These are phyloP conservation scores for Tetraselmis chui DNA, from an alignment of 139 green algal species.

Conservation along the genomic window DNA sequence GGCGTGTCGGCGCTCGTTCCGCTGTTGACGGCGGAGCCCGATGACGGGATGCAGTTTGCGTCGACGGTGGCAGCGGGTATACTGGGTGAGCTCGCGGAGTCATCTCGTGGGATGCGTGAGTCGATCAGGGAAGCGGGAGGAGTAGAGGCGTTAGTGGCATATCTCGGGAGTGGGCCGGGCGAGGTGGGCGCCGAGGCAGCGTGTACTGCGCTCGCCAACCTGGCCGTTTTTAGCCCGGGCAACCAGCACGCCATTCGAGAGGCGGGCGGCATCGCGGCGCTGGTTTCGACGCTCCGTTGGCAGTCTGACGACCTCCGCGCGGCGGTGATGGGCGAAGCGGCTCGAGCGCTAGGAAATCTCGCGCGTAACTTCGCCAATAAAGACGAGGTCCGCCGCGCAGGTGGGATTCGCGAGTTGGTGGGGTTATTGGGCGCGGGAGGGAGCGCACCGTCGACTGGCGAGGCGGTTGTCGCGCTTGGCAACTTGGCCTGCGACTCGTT, in stretches of 20 bases:
- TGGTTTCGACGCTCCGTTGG: neutral
- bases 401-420: neutral
- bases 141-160: neutral
- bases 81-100: neutral
- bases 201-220: neutral
- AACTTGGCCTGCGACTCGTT: neutral
- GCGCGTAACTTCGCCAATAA: slow-evolving; percentile 1
- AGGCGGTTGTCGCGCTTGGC: slow-evolving; percentile 1
- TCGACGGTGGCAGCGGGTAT: neutral
- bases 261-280: neutral
- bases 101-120: neutral
- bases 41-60: neutral
- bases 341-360: neutral
- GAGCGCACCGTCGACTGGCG: neutral
- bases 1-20: neutral
- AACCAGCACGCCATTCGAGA: neutral
- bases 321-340: neutral
- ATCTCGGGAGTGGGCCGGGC: neutral
- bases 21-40: neutral
- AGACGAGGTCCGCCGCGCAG: neutral
- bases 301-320: neutral
- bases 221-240: neutral
- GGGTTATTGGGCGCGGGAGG: neutral
- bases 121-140: neutral
- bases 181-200: neutral